These are phyloP conservation scores for Limnanthes douglasii DNA, from an alignment of 345 rosid genomes.

Conservation along the genomic window DNA sequence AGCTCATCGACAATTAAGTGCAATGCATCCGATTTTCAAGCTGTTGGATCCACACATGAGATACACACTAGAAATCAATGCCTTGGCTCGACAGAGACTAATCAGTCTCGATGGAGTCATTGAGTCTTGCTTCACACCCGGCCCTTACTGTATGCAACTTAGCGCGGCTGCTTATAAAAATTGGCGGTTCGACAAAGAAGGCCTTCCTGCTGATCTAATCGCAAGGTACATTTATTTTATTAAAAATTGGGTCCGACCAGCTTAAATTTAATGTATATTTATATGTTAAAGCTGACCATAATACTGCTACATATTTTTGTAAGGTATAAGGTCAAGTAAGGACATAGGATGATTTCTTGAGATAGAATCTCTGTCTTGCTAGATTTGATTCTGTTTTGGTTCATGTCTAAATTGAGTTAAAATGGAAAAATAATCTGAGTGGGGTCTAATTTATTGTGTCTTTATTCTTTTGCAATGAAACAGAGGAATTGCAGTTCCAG, in stretches of 20 bases:
- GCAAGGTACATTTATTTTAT: conserved; percentile 48
- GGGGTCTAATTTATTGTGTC: conserved; percentile 4
- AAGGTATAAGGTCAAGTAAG: not conserved
- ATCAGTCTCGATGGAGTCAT: conserved; percentile 77
- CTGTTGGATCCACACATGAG: conserved; percentile 95
- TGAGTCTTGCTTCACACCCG: conserved; percentile 86
- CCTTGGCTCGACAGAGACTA: conserved; percentile 62
- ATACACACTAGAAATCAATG: conserved; percentile 85
- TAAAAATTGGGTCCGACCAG: too few species aligned
- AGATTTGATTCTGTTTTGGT: conserved; percentile 1
- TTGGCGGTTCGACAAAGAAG: conserved; percentile 92
- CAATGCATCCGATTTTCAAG: conserved; percentile 88
- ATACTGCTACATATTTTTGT: not conserved
- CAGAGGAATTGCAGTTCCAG: conserved; percentile 93
- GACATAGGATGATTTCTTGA: conserved; percentile 1
- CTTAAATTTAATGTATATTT: not conserved
- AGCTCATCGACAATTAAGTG: conserved; percentile 87
- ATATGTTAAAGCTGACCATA: not conserved
- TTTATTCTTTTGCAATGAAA: not conserved
- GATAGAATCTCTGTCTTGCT: conserved; percentile 9
- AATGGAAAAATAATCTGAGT: too few species aligned
- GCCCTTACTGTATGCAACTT: conserved; percentile 71
- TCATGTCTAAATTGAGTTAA: too few species aligned
- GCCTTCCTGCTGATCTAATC: conserved; percentile 87
- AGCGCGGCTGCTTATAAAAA: conserved; percentile 66